Percentiles rank a stretch among this genome's conserved stretches.
Conservation (phyloP, 208 protist species). For the Wallacemonas collosoma region DNA sequence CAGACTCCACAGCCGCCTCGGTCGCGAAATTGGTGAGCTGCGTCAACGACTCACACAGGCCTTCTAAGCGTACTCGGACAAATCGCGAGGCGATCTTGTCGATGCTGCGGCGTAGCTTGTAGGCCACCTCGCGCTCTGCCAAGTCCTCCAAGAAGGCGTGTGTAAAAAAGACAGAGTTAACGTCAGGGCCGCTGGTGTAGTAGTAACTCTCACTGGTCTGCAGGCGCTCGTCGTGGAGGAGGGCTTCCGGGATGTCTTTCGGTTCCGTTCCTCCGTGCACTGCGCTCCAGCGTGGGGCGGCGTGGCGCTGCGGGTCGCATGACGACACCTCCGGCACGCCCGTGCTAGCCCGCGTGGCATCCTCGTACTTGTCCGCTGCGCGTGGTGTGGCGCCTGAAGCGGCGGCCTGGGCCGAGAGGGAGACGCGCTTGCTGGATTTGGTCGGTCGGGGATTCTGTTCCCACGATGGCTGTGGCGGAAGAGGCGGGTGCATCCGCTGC, state of each 20-base stretch:
- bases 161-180: conserved; percentile 61
- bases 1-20: conserved; percentile 57
- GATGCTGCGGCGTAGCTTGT: conserved; percentile 46
- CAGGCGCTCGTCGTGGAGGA: conserved; percentile 7
- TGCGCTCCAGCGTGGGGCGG: background rate
- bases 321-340: background rate
- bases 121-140: conserved; percentile 52
- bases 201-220: background rate
- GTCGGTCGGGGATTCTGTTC: background rate
- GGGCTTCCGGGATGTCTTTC: background rate
- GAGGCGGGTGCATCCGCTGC: conserved; percentile 3
- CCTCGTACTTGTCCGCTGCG: background rate
- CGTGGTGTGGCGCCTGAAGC: background rate
- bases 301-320: background rate
- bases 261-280: background rate
- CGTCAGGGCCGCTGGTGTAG: conserved; percentile 18
- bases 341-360: background rate
- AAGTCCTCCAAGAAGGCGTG: conserved; percentile 50
- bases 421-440: conserved; percentile 15
- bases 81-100: conserved; percentile 68
- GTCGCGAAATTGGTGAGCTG: conserved; percentile 49
- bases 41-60: conserved; percentile 56
- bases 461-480: conserved; percentile 3
- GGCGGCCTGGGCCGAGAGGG: background rate
- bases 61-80: conserved; percentile 54